Evolutionary conservation across 2,329 filamentous ascomycete species (phyloP).

Genomic region (Ambrosiella xylebori): DNA sequence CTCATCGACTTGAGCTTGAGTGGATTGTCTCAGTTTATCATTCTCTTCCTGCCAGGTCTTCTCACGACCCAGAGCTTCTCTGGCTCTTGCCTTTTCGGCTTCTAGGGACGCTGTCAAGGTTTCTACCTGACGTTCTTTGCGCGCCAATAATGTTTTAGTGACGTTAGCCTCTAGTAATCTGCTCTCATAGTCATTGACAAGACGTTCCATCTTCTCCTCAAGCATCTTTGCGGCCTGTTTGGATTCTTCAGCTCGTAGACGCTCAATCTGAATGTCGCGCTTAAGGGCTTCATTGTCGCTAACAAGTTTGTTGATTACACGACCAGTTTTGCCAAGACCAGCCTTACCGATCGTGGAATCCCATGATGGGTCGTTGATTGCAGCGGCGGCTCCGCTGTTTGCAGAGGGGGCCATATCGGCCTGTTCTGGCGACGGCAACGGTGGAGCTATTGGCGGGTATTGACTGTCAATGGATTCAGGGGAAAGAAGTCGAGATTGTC

Average conservation of each 20-base stretch:
- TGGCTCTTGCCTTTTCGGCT: conserved; percentile 43
- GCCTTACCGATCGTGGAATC: conserved; percentile 54
- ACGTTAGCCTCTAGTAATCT: conserved; percentile 52
- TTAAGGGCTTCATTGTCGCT: conserved; percentile 65
- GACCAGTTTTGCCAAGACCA: conserved; percentile 54
- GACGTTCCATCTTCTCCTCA: conserved; percentile 54
- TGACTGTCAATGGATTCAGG: conserved; percentile 6
- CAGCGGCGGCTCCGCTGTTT: conserved; percentile 15
- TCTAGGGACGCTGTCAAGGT: conserved; percentile 47
- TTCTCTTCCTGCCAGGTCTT: conserved; percentile 44
- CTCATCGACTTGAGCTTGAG: conserved; percentile 46
- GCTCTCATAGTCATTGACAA: conserved; percentile 51
- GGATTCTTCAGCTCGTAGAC: conserved; percentile 50
- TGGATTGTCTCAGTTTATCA: conserved; percentile 42
- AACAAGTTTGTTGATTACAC: conserved; percentile 67
- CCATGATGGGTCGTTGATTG: conserved; percentile 26
- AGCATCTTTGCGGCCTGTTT: conserved; percentile 48
- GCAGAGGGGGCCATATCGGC: conserved; percentile 8
- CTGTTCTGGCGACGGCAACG: conserved; percentile 16
- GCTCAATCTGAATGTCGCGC: conserved; percentile 52
- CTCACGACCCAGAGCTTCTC: conserved; percentile 42
- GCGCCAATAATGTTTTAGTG: conserved; percentile 50
- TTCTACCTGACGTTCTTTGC: conserved; percentile 60
- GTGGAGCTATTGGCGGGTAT: conserved; percentile 8
- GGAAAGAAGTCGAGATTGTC: conserved; percentile 1